Percentiles rank a stretch among this genome's conserved stretches.
These are phyloP conservation scores for Euphorbia lathyris DNA, from an alignment of 345 rosid species.

Conservation along the genomic window DNA sequence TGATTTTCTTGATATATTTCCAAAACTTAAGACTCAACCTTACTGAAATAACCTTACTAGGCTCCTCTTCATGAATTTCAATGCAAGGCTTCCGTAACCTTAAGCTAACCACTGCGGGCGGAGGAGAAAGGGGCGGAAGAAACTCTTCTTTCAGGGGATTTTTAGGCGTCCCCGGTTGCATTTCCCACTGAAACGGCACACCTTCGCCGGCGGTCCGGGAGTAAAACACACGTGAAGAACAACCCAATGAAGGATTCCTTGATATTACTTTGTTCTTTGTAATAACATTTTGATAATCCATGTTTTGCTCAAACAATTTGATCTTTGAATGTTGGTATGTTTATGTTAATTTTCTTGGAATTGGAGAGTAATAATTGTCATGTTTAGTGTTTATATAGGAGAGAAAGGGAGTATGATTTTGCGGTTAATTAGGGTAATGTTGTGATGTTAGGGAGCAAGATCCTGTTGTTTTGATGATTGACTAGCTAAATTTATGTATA, in stretches of 20 bases:
- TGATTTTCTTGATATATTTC: constrained; percentile 12
- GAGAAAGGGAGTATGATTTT: background rate
- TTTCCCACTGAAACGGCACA: constrained; percentile 32
- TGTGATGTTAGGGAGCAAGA: constrained; percentile 22
- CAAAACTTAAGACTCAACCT: constrained; percentile 35
- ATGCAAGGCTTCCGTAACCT: constrained; percentile 54
- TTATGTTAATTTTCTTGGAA: background rate
- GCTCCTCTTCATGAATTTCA: constrained; percentile 12
- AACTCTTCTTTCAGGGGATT: constrained; percentile 11
- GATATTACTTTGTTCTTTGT: constrained; percentile 26
- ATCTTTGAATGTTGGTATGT: no score
- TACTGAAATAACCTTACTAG: constrained; percentile 21
- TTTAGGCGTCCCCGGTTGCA: constrained; percentile 25
- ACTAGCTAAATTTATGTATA: background rate
- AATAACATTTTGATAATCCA: constrained; percentile 26
- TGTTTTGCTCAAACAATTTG: constrained; percentile 6
- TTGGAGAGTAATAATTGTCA: background rate
- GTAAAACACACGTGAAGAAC: constrained; percentile 27
- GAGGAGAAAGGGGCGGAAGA: constrained; percentile 38
- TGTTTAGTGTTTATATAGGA: background rate
- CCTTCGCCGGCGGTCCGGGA: constrained; percentile 26
- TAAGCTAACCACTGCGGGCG: constrained; percentile 60
- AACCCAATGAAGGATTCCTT: constrained; percentile 31
- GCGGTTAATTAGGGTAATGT: constrained; percentile 29
- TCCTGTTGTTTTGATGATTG: constrained; percentile 18